Evolutionary conservation across 225 moss, liverwort and hornwort species (phyloP).

Genomic region (Marchantia paleacea): DNA sequence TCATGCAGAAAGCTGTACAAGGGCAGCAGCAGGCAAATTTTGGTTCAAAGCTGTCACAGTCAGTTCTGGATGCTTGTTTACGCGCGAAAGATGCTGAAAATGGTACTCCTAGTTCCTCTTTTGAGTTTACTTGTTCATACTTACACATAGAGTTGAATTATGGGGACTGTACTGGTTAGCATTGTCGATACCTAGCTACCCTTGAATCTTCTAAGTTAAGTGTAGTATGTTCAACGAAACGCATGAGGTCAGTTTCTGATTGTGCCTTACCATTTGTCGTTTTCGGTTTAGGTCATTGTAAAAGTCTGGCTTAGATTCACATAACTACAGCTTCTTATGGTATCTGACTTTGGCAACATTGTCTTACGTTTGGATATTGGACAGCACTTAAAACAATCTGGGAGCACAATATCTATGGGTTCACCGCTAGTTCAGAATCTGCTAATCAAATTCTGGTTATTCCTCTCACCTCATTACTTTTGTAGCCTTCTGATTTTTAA

Average conservation of each 20-base stretch:
- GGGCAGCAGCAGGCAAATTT: constrained; percentile 78
- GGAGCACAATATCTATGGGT: constrained; percentile 70
- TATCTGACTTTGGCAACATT: not conserved
- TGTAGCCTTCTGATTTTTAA: not conserved
- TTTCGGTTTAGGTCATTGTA: not conserved
- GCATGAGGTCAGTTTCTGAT: too few relatives aligned
- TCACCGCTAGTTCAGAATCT: constrained; percentile 70
- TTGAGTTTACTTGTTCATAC: not conserved
- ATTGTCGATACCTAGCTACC: too few relatives aligned
- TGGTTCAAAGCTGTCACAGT: constrained; percentile 46
- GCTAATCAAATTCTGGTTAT: constrained; percentile 70
- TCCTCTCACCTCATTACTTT: not conserved
- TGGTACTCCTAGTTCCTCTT: constrained; percentile 22
- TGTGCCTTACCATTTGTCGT: too few relatives aligned
- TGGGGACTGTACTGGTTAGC: too few relatives aligned
- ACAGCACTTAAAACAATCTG: constrained; percentile 65
- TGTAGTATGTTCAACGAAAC: too few relatives aligned
- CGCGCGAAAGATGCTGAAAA: constrained; percentile 55
- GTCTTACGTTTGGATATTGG: not conserved
- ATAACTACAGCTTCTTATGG: not conserved
- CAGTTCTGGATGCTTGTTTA: constrained; percentile 79
- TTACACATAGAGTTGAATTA: too few relatives aligned
- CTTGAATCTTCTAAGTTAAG: too few relatives aligned
- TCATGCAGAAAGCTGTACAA: constrained; percentile 74
- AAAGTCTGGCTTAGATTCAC: not conserved